Evolutionary conservation across 495 filamentous ascomycete species (phyloP).

Genomic region (Massariosphaeria phaeospora): DNA sequence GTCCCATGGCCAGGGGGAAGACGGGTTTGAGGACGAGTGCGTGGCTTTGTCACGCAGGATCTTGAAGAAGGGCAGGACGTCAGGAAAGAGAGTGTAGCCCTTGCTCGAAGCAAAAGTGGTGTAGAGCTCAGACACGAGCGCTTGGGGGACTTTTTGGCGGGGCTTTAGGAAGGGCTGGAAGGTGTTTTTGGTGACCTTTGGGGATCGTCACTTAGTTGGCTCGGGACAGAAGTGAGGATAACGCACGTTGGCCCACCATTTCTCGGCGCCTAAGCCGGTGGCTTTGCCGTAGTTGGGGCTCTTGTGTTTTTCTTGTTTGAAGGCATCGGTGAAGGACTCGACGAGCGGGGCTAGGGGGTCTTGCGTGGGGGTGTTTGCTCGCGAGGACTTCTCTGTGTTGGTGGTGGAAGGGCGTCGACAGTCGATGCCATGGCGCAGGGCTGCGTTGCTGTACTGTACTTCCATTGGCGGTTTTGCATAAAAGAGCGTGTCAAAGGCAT

Average conservation of each 20-base stretch:
- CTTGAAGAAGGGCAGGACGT: conserved; percentile 52
- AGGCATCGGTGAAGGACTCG: conserved; percentile 46
- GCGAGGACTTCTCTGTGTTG: no score
- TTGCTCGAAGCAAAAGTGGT: conserved; percentile 56
- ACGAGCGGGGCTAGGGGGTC: conserved; percentile 33
- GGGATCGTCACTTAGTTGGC: background rate
- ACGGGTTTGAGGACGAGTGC: background rate
- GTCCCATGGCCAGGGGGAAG: conserved; percentile 39
- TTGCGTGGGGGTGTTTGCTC: no score
- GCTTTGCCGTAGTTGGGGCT: conserved; percentile 67
- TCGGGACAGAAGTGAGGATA: background rate
- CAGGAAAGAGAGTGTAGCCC: conserved; percentile 58
- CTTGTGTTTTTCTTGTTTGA: conserved; percentile 44
- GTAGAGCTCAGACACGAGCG: conserved; percentile 52
- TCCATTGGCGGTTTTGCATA: conserved; percentile 55
- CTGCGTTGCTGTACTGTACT: conserved; percentile 58
- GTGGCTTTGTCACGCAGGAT: conserved; percentile 38
- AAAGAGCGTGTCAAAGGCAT: conserved; percentile 76
- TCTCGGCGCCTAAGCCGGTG: conserved; percentile 49
- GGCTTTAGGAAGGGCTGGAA: conserved; percentile 39
- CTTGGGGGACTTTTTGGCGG: conserved; percentile 41
- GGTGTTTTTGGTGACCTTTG: conserved; percentile 45
- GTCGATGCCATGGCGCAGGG: conserved; percentile 53
- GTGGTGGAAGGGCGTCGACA: no score
- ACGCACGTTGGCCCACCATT: conserved; percentile 66